Evolutionary conservation across 208 protist genomes (phyloP).

Genomic region (Crithidia brevicula): DNA sequence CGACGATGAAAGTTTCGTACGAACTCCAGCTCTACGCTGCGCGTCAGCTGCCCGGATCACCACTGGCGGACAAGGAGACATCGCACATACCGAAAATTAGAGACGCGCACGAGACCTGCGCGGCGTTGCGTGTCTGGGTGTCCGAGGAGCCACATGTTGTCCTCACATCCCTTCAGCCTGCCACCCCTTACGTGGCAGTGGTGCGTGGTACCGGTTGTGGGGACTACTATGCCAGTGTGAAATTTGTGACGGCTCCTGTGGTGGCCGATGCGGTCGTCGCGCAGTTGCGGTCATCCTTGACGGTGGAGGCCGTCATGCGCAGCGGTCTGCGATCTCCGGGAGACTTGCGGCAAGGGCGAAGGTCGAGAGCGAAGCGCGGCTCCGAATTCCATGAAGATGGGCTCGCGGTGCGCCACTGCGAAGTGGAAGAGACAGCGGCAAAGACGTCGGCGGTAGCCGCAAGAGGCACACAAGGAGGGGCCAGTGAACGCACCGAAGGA

Average conservation of each 20-base stretch:
- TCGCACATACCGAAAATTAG: too few relatives aligned
- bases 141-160: conserved; percentile 8
- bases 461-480: background rate
- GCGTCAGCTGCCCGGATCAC: background rate
- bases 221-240: conserved; percentile 18
- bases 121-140: conserved; percentile 1
- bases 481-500: background rate
- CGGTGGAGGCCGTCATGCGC: conserved; percentile 1
- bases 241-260: conserved; percentile 21
- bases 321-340: too few relatives aligned
- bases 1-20: conserved; percentile 1
- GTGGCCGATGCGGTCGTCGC: conserved; percentile 11
- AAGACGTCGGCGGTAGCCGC: too few relatives aligned
- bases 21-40: conserved; percentile 1
- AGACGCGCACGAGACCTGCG: background rate
- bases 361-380: conserved; percentile 1
- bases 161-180: conserved; percentile 1
- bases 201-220: conserved; percentile 26
- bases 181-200: conserved; percentile 9
- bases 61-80: background rate
- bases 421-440: too few relatives aligned
- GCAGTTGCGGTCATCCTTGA: conserved; percentile 8
- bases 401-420: too few relatives aligned
- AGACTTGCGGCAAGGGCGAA: too few relatives aligned
- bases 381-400: too few relatives aligned